Base-by-base conservation (phyloP, 108 stramenopile genomes). In the Cyclotella distinguenda region DNA sequence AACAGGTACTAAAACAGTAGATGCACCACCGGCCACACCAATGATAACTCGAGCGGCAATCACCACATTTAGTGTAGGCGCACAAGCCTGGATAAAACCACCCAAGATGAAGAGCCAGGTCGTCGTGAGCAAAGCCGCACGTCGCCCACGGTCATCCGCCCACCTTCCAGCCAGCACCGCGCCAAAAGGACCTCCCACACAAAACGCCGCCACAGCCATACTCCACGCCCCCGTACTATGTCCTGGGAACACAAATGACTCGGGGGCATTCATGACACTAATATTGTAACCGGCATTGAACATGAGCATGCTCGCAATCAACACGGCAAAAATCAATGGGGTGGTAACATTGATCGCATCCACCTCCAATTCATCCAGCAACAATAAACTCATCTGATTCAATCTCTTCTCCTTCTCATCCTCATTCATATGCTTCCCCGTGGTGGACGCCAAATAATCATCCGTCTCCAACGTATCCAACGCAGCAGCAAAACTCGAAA, bases 1-100 rank as follows among this genome's bases (percentile, higher is more conserved):
- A 36, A 97, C 84, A 11, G 97, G 98, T 22, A 97, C 95, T 32
- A 98, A 65, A 6, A 97, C 96, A 0, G 91, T 86, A 16, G 85
- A 79, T 25, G 79, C 87, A 33, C 98, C 98, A 54, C 70, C 77
- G 7, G 95, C 97, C 64, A 99, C 80, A 45, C 98, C 98, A 76
- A 95, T 85, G 26, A 96, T 51, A n/a, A 95, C 82, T 31, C 98
- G 82, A 6, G 86, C 86, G 5, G 83, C 51, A 31, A 95, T 89
- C 28, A 99, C 75, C 19, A 86, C 69, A 49, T 60, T 47, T 70
- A 98, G 82, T 48, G 78, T 78, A 4, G 71, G 81, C 0, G 96
- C 93, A 54, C 85, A 64, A n/a, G 84, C 65, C 58, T 91, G 84
- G 25, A 87, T 52, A 3, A 72, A 43, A 12, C 95, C 92, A 22